phyloP scores from a whole-genome alignment of 1,284 basidiomycete genomes.

The Rhodotorula sp. region DNA sequence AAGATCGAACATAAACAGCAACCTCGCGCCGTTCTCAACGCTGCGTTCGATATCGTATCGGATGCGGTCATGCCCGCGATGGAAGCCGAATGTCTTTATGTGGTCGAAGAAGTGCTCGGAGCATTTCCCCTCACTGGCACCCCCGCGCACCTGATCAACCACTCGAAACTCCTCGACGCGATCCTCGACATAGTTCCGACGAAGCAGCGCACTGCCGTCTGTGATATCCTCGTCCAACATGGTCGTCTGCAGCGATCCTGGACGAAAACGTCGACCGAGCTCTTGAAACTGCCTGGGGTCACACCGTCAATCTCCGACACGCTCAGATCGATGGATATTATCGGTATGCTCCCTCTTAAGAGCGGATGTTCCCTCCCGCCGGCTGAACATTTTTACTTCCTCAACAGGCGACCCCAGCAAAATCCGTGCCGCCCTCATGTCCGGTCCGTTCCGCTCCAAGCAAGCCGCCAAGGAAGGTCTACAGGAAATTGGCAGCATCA shows the following conservation, averaged over 20 bases:
- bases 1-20: constrained; percentile 27
- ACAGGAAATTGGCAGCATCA: constrained; percentile 46
- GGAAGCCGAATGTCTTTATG: constrained; percentile 42
- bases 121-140: constrained; percentile 36
- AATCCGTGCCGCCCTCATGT: constrained; percentile 22
- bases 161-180: constrained; percentile 41
- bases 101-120: constrained; percentile 41
- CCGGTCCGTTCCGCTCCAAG: constrained; percentile 21
- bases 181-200: constrained; percentile 31
- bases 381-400: not conserved
- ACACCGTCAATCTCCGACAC: constrained; percentile 35
- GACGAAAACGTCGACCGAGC: constrained; percentile 41
- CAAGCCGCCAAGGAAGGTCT: constrained; percentile 36
- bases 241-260: constrained; percentile 38
- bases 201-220: constrained; percentile 26
- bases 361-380: no score
- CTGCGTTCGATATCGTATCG: constrained; percentile 44
- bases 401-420: constrained; percentile 19
- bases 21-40: constrained; percentile 43
- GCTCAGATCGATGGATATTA: constrained; percentile 28
- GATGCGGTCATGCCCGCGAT: constrained; percentile 41
- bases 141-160: constrained; percentile 42
- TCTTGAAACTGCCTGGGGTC: constrained; percentile 41
- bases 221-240: constrained; percentile 40
- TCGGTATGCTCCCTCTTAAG: constrained; percentile 13